phyloP scores from a whole-genome alignment of 2,329 filamentous ascomycete species.

The Macroventuria anomochaeta region DNA sequence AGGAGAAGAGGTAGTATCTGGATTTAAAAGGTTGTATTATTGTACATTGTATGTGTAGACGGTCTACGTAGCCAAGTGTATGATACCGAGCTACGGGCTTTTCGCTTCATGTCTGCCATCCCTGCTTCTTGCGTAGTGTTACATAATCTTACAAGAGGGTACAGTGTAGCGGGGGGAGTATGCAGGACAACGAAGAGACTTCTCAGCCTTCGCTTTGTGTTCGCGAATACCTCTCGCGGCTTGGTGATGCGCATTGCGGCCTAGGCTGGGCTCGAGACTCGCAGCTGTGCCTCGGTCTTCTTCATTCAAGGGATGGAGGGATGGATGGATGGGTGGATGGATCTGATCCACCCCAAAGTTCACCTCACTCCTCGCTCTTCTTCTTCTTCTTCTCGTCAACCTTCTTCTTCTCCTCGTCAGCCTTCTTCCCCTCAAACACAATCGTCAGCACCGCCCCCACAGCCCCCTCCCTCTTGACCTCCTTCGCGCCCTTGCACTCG shows the following conservation, averaged over 20 bases:
- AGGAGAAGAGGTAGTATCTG: conserved; percentile 17
- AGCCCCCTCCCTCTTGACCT: conserved; percentile 37
- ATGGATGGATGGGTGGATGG: too few relatives aligned
- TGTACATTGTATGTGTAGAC: conserved; percentile 29
- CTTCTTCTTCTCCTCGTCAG: conserved; percentile 22
- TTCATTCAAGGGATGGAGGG: too few relatives aligned
- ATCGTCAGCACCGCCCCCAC: conserved; percentile 44
- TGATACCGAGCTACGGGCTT: conserved; percentile 13
- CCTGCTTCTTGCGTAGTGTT: too few relatives aligned
- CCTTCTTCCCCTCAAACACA: conserved; percentile 38
- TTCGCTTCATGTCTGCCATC: background rate
- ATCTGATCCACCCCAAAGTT: too few relatives aligned
- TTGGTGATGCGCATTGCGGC: too few relatives aligned
- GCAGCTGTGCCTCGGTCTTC: too few relatives aligned
- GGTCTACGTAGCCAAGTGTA: conserved; percentile 20
- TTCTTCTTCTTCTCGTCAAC: background rate
- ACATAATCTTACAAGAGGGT: too few relatives aligned
- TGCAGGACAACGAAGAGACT: too few relatives aligned
- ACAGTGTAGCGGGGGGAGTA: too few relatives aligned
- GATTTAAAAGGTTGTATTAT: conserved; percentile 9
- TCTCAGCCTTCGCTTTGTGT: too few relatives aligned
- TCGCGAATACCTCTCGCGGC: too few relatives aligned
- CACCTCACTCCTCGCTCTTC: background rate
- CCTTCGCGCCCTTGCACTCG: conserved; percentile 41
- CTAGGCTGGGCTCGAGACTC: too few relatives aligned